Evolutionary conservation across 2,329 filamentous ascomycete genomes (phyloP).

Genomic region (Karstenula rhodostoma): DNA sequence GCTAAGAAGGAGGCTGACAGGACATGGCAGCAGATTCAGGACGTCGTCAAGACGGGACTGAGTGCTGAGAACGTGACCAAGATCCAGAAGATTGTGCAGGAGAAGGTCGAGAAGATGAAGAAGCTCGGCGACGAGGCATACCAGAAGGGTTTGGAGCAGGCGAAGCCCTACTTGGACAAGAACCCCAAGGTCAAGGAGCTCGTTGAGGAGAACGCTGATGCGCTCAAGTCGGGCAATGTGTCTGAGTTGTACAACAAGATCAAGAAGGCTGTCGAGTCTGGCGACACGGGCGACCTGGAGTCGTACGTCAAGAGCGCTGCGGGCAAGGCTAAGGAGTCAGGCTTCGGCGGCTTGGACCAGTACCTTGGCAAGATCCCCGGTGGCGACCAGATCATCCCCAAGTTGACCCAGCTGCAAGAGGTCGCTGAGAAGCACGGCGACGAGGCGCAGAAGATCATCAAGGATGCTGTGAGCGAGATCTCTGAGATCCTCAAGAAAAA

Average conservation of each 20-base stretch:
- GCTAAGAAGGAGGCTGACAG: slow-evolving; percentile 79
- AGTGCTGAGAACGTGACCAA: slow-evolving; percentile 63
- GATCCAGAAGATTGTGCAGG: slow-evolving; percentile 69
- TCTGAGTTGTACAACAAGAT: slow-evolving; percentile 70
- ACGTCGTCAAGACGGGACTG: slow-evolving; percentile 70
- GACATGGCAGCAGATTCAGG: slow-evolving; percentile 72
- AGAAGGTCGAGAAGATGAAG: slow-evolving; percentile 73
- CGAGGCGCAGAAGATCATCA: slow-evolving; percentile 73
- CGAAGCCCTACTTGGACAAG: slow-evolving; percentile 77
- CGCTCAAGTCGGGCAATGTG: slow-evolving; percentile 72
- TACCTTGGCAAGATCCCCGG: slow-evolving; percentile 73
- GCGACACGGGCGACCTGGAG: slow-evolving; percentile 67
- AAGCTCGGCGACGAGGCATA: slow-evolving; percentile 76
- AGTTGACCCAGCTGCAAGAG: slow-evolving; percentile 70
- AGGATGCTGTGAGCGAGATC: slow-evolving; percentile 61
- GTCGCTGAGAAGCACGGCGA: slow-evolving; percentile 72
- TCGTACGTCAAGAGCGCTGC: slow-evolving; percentile 67
- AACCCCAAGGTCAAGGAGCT: slow-evolving; percentile 78
- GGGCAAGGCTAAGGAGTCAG: slow-evolving; percentile 65
- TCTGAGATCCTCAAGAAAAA: slow-evolving; percentile 46
- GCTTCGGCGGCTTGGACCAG: slow-evolving; percentile 62
- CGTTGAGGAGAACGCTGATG: slow-evolving; percentile 73
- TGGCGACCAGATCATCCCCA: slow-evolving; percentile 70
- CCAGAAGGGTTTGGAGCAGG: slow-evolving; percentile 74
- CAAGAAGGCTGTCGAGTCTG: slow-evolving; percentile 68